Conservation (phyloP, 148 eudicot species). For the Tetragonia tetragonoides region DNA sequence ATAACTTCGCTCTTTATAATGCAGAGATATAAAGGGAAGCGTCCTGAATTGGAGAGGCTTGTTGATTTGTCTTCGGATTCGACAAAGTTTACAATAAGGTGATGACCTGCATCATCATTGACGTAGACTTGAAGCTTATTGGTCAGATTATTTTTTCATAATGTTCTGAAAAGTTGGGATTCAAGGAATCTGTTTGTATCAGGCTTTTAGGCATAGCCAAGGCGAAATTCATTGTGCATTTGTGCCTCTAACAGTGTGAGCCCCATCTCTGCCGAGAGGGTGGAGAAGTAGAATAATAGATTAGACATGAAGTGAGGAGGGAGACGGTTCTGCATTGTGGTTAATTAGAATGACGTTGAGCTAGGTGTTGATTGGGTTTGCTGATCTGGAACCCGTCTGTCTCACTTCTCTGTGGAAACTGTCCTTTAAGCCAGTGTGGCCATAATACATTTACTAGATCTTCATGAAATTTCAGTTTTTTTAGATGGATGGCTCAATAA, state of each 20-base stretch:
- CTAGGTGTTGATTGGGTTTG: too few relatives aligned
- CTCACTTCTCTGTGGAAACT: too few relatives aligned
- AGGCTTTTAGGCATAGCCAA: background rate
- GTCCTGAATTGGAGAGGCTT: slow-evolving; percentile 57
- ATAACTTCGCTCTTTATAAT: slow-evolving; percentile 15
- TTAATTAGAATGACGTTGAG: too few relatives aligned
- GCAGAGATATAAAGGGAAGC: slow-evolving; percentile 62
- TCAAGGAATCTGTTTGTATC: background rate
- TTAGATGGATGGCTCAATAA: too few relatives aligned
- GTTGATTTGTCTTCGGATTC: slow-evolving; percentile 56
- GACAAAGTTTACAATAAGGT: slow-evolving; percentile 61
- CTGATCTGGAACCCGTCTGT: too few relatives aligned
- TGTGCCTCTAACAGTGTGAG: background rate
- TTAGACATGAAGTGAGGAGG: background rate
- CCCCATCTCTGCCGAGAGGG: background rate
- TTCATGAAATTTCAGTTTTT: too few relatives aligned
- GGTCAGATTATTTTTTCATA: background rate
- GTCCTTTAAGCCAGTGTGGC: too few relatives aligned
- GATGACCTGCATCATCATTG: slow-evolving; percentile 10
- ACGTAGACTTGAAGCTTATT: background rate
- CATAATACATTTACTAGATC: too few relatives aligned
- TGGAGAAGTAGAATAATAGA: background rate
- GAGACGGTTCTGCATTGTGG: background rate
- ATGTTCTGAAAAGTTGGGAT: background rate
- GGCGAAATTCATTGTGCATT: background rate